Conservation (phyloP, 1,139 yeast species). For the Lodderomyces parapsilosis region DNA sequence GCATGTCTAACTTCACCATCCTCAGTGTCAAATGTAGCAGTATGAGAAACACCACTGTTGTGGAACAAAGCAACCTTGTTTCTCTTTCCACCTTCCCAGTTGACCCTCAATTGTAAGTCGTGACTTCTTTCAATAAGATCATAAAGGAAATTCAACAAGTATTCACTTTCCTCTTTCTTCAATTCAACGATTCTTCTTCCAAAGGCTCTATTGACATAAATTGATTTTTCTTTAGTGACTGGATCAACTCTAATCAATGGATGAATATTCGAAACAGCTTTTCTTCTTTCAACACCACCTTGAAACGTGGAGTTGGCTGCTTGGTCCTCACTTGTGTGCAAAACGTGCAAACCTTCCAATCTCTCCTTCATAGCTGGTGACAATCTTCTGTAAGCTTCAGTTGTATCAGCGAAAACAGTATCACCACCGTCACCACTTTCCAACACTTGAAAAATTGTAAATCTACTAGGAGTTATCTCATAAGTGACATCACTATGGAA, state of each 20-base stretch:
- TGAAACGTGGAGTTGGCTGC: slow-evolving; percentile 46
- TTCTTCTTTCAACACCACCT: slow-evolving; percentile 45
- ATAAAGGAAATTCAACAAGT: slow-evolving; percentile 49
- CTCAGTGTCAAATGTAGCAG: slow-evolving; percentile 38
- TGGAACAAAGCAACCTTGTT: slow-evolving; percentile 56
- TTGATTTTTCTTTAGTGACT: slow-evolving; percentile 50
- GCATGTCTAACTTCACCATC: slow-evolving; percentile 44
- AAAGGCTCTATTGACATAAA: slow-evolving; percentile 54
- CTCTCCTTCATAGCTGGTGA: slow-evolving; percentile 28
- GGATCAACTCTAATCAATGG: slow-evolving; percentile 61
- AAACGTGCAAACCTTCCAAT: slow-evolving; percentile 38
- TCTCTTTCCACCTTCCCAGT: slow-evolving; percentile 45
- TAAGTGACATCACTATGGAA: slow-evolving; percentile 36
- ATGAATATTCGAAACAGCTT: slow-evolving; percentile 46
- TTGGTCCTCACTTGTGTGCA: slow-evolving; percentile 67
- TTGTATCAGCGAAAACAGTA: slow-evolving; percentile 31
- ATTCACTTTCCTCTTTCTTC: slow-evolving; percentile 55
- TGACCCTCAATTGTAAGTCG: slow-evolving; percentile 57
- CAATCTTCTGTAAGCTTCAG: slow-evolving; percentile 32
- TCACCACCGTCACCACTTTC: slow-evolving; percentile 37
- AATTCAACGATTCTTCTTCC: slow-evolving; percentile 56
- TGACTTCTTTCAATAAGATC: slow-evolving; percentile 45
- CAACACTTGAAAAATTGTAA: slow-evolving; percentile 30
- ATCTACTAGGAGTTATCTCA: slow-evolving; percentile 31
- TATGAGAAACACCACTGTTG: slow-evolving; percentile 42